Percentiles rank a stretch among this genome's conserved stretches.
Evolutionary conservation across 2,329 filamentous ascomycete genomes (phyloP).

Genomic region (Calycina marina): DNA sequence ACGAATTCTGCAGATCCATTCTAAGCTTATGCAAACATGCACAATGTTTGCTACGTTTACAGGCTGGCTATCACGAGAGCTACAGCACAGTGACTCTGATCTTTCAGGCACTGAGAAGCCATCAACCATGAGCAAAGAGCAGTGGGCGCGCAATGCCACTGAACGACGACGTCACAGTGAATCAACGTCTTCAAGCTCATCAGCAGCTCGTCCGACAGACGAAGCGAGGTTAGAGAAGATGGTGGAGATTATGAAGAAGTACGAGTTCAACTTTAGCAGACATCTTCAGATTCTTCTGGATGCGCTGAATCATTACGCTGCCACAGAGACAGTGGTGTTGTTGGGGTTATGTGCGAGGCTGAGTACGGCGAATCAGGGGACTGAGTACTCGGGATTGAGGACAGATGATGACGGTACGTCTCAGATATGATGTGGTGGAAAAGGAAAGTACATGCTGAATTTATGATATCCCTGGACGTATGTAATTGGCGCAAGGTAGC

Average conservation of each 20-base stretch:
- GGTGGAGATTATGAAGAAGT: slow-evolving; percentile 76
- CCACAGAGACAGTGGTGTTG: slow-evolving; percentile 90
- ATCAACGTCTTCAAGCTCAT: slow-evolving; percentile 8
- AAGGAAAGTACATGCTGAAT: too few relatives aligned
- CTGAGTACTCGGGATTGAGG: slow-evolving; percentile 44
- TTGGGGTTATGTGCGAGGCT: slow-evolving; percentile 73
- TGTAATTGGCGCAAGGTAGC: too few relatives aligned
- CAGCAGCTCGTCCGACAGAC: slow-evolving; percentile 9
- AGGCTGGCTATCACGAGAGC: slow-evolving; percentile 68
- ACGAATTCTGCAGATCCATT: slow-evolving; percentile 58
- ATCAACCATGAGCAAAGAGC: slow-evolving; percentile 41
- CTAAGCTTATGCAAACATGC: slow-evolving; percentile 92
- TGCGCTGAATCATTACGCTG: slow-evolving; percentile 91
- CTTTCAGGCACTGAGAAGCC: slow-evolving; percentile 45
- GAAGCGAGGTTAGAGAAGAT: slow-evolving; percentile 29
- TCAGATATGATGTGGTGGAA: too few relatives aligned
- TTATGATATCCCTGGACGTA: too few relatives aligned
- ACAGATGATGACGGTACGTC: slow-evolving; percentile 39
- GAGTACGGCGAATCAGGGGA: slow-evolving; percentile 69
- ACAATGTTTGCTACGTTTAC: slow-evolving; percentile 88
- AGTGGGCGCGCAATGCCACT: slow-evolving; percentile 44
- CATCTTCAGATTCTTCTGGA: slow-evolving; percentile 91
- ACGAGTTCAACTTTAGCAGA: slow-evolving; percentile 82
- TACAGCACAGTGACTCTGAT: slow-evolving; percentile 73
- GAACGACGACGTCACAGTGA: slow-evolving; percentile 28